These are phyloP conservation scores for Penicillium sp. DNA, from an alignment of 2,329 filamentous ascomycete genomes.

Conservation along the genomic window DNA sequence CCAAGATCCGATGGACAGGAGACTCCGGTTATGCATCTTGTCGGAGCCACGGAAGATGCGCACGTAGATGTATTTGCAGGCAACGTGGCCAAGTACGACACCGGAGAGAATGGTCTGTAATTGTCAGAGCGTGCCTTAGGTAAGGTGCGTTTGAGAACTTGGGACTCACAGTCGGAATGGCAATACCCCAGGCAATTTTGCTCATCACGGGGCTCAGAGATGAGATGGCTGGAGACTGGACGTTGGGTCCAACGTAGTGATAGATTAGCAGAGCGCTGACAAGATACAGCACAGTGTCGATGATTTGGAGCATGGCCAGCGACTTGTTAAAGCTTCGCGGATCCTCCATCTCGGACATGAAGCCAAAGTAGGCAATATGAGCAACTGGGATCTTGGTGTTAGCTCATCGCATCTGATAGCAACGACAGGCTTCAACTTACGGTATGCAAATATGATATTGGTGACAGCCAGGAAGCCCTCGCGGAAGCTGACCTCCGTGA, in stretches of 20 bases:
- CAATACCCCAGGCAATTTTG: conserved; percentile 68
- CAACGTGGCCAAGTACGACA: conserved; percentile 68
- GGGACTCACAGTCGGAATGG: conserved; percentile 59
- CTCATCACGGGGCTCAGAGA: conserved; percentile 59
- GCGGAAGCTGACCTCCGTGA: conserved; percentile 49
- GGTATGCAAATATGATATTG: conserved; percentile 72
- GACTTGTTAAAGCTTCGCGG: conserved; percentile 64
- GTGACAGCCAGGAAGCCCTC: conserved; percentile 62
- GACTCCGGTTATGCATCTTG: conserved; percentile 53
- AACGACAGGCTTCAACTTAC: conserved; percentile 31
- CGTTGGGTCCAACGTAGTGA: conserved; percentile 62
- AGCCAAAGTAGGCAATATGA: conserved; percentile 67
- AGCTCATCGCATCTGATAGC: background rate
- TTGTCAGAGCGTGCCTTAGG: background rate
- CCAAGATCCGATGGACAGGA: conserved; percentile 59
- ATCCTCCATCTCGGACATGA: conserved; percentile 65
- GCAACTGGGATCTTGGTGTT: conserved; percentile 40
- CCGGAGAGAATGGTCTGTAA: conserved; percentile 65
- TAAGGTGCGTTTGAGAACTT: background rate
- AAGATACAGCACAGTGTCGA: conserved; percentile 65
- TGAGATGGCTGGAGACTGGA: conserved; percentile 66
- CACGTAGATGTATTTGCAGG: conserved; percentile 66
- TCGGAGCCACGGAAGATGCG: conserved; percentile 63
- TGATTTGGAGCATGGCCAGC: conserved; percentile 62
- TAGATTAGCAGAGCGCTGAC: conserved; percentile 69